Conservation (phyloP, 768 basidiomycete species). For the Agaricus bisporus region DNA sequence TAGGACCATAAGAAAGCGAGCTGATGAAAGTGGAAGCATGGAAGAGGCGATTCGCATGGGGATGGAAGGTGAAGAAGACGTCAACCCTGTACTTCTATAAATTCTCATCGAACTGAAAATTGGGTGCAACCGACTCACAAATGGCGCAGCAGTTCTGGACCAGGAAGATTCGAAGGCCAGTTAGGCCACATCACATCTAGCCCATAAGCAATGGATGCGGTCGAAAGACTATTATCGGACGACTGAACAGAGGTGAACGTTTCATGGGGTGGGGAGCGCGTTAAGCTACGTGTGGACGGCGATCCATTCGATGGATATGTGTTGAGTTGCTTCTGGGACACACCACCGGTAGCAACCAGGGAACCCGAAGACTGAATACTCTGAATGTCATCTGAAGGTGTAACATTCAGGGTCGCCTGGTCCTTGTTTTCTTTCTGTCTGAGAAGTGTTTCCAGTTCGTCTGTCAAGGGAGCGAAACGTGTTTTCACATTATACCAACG, state of each 20-base stretch:
- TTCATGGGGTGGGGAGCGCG: constrained; percentile 21
- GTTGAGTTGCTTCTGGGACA: constrained; percentile 1
- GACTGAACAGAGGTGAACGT: constrained; percentile 10
- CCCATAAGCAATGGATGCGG: constrained; percentile 18
- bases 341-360: neutral
- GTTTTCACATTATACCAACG: neutral
- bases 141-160: constrained; percentile 56
- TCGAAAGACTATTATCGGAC: constrained; percentile 9
- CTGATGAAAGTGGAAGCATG: constrained; percentile 62
- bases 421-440: constrained; percentile 42
- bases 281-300: constrained; percentile 16
- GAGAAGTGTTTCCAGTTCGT: constrained; percentile 63
- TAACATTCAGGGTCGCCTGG: neutral
- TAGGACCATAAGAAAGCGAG: constrained; percentile 56
- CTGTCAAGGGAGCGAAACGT: constrained; percentile 25
- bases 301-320: constrained; percentile 3
- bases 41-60: constrained; percentile 65
- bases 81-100: constrained; percentile 47
- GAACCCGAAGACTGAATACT: neutral
- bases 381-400: neutral
- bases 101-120: neutral
- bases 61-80: constrained; percentile 74
- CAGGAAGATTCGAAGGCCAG: constrained; percentile 62
- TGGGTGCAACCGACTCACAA: constrained; percentile 38
- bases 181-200: constrained; percentile 42